Evolutionary conservation across 495 filamentous ascomycete species (phyloP).

Genomic region (Penicillium silybi): DNA sequence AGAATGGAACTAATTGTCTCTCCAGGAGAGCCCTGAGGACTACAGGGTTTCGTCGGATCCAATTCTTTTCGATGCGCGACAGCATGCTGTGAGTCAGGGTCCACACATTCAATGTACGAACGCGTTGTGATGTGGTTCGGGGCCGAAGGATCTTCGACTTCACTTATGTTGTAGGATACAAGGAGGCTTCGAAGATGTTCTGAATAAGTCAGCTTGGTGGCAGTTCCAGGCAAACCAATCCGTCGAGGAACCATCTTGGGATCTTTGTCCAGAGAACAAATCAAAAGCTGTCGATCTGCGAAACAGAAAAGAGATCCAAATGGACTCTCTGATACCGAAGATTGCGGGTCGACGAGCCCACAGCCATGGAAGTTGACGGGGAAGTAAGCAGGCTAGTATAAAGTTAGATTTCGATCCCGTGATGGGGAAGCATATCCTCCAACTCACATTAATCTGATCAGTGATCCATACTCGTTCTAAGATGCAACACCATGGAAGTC

Average conservation of each 20-base stretch:
- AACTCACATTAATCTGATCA: conserved; percentile 41
- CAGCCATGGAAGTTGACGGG: conserved; percentile 36
- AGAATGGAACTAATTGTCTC: conserved; percentile 48
- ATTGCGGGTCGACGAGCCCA: conserved; percentile 14
- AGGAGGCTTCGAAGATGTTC: conserved; percentile 36
- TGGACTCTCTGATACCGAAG: conserved; percentile 10
- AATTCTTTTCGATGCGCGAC: conserved; percentile 9
- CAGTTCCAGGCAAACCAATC: conserved; percentile 40
- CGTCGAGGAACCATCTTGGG: conserved; percentile 39
- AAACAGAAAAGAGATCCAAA: conserved; percentile 40
- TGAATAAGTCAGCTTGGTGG: conserved; percentile 42
- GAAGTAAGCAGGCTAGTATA: conserved; percentile 36
- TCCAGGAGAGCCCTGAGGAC: conserved; percentile 25
- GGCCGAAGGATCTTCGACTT: conserved; percentile 17
- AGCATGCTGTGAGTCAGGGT: conserved; percentile 33
- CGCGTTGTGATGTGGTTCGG: conserved; percentile 27
- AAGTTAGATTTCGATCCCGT: conserved; percentile 6
- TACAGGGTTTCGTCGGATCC: not conserved
- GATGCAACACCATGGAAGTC: conserved; percentile 20
- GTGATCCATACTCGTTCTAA: conserved; percentile 42
- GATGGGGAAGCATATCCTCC: not conserved
- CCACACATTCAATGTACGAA: conserved; percentile 40
- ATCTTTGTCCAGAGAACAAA: conserved; percentile 33
- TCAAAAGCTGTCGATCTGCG: conserved; percentile 37
- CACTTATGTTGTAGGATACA: conserved; percentile 34